phyloP scores from a whole-genome alignment of 140 eudicot genomes.

The Oenanthe javanica region DNA sequence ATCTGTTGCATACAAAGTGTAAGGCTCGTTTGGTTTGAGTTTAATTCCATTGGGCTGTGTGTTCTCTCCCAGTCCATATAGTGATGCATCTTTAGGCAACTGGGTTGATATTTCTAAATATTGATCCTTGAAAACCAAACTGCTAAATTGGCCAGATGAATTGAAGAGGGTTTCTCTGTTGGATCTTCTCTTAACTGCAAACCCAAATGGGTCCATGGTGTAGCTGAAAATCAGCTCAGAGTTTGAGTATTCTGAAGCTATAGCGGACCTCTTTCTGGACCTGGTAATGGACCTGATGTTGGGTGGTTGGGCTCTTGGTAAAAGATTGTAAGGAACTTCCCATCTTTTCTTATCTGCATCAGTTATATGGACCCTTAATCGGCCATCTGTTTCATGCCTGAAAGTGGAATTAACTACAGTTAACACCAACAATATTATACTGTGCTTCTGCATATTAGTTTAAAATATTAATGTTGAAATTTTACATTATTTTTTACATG shows the following conservation, averaged over 20 bases:
- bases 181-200: neutral
- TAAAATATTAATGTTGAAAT: too few relatives aligned
- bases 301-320: neutral
- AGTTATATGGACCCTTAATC: slow-evolving; percentile 3
- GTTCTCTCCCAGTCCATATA: neutral
- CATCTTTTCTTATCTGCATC: neutral
- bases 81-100: neutral
- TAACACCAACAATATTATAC: neutral
- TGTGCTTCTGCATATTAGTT: neutral
- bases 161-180: neutral
- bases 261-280: neutral
- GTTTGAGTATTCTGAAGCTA: neutral
- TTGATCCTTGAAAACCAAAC: neutral
- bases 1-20: slow-evolving; percentile 1
- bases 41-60: neutral
- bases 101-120: neutral
- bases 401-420: neutral
- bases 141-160: neutral
- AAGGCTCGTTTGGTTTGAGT: neutral
- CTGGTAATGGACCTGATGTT: neutral
- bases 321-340: neutral
- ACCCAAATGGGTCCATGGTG: neutral
- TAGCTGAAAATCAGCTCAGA: slow-evolving; percentile 1
- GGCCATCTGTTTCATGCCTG: slow-evolving; percentile 3
- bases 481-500: too few relatives aligned